Evolutionary conservation across 352 stramenopile species (phyloP), one percentile per base, ranked within the genome.

Genomic region (Globisporangium nunn): DNA sequence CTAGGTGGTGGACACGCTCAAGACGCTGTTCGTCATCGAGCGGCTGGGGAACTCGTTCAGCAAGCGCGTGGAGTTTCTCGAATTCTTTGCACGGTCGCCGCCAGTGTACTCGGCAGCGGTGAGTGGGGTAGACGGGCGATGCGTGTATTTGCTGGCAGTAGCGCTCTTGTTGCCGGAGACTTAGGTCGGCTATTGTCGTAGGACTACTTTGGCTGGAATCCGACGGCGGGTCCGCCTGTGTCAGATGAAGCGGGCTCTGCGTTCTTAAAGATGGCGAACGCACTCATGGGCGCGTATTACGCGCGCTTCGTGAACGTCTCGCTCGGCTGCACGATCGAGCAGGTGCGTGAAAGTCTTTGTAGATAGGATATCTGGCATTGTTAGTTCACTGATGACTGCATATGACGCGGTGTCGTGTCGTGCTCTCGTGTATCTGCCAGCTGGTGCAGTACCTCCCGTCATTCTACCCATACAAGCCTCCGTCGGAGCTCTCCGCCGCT

Each of bases 171-270:
- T 14, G 6, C 3, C 10, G 35, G 31, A 44, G 14, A 30, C 7
- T 6, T 14, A 50, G 6, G 18, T 5, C 11, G n/a, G 55, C 5
- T 46, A 59, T 59, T 23, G 23, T 28, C n/a, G 6, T 55, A 88
- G 72, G 74, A 94, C 29, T 87, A 90, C 50, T 72, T 96, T 28
- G 85, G 88, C 1, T 96, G 87, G 87, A 74, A 95, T 43, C 85
- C 85, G n/a, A 62, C 63, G 18, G 62, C 72, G 4, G 62, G 66
- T 1, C 59, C 71, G 23, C 66, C 72, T 0, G 41, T 50, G 6
- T 75, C 81, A 11, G 72, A 72, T 35, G 64, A 72, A 15, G 61
- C 70, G 17, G 57, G 47, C 7, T 90, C 80, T 4, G 54, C 73
- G 37, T 91, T 75, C 37, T 64, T 82, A 37, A 74, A 59, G 41